These are phyloP conservation scores for Coniochaeta hoffmannii DNA, from an alignment of 2,329 filamentous ascomycete genomes.

Conservation along the genomic window DNA sequence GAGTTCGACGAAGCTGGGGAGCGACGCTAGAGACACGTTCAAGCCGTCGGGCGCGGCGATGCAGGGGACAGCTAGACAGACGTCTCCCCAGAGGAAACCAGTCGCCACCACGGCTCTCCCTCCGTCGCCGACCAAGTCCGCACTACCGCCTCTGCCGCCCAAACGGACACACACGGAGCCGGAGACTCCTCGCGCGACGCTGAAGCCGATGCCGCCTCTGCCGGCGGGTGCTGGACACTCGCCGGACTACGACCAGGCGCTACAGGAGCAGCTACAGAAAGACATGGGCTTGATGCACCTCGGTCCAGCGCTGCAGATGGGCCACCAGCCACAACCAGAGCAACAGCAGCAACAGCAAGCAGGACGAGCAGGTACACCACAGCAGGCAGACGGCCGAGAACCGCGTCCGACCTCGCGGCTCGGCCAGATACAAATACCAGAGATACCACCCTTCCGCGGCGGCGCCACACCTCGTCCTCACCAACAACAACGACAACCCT, in stretches of 20 bases:
- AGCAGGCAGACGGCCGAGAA: conserved; percentile 25
- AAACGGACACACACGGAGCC: conserved; percentile 27
- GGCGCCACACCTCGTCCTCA: conserved; percentile 16
- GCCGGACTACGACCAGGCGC: conserved; percentile 51
- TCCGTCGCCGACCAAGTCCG: conserved; percentile 50
- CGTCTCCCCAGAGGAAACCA: conserved; percentile 53
- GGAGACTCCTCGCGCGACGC: conserved; percentile 39
- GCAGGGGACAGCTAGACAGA: conserved; percentile 31
- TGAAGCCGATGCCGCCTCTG: conserved; percentile 38
- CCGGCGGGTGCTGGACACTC: conserved; percentile 34
- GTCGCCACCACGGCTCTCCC: conserved; percentile 27
- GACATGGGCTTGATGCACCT: conserved; percentile 54
- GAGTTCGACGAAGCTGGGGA: conserved; percentile 43
- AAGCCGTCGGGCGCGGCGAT: conserved; percentile 35
- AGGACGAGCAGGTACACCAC: conserved; percentile 11
- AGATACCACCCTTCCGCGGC: conserved; percentile 49
- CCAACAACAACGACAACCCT: conserved; percentile 14
- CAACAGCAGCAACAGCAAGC: background rate
- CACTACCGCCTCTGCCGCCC: conserved; percentile 52
- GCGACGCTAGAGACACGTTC: conserved; percentile 45
- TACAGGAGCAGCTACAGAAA: conserved; percentile 56
- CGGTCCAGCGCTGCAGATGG: conserved; percentile 23
- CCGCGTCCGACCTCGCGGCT: conserved; percentile 30
- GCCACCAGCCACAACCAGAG: conserved; percentile 2
- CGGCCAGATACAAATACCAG: conserved; percentile 36